Base-by-base conservation (phyloP, 768 basidiomycete genomes). In the Lentinula aciculospora region DNA sequence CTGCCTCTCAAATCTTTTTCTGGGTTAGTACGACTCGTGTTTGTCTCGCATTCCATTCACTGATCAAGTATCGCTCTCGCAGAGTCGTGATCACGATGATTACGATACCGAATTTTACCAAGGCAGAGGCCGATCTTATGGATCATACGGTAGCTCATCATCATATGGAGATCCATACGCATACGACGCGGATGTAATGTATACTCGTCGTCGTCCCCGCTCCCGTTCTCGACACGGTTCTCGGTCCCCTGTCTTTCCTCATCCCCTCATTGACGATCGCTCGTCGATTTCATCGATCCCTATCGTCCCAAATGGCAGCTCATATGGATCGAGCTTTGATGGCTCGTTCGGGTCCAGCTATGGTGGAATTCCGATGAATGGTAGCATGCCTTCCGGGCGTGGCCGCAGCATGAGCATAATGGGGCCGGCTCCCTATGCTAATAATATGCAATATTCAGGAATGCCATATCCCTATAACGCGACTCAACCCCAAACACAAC, bases 1-100 rank as follows among this genome's bases (percentile, higher is more conserved):
- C 87, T 0, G 86, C 84, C 1, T 80, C 81, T 13, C 72, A 76
- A 27, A 78, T 88, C 32, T 86, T 85, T 56, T 76, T 75, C 60
- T 73, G 79, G 68, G 83, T 83, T 34, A 51, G 74, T 64, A 6
- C 44, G 45, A 39, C 23, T 58, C n/a, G 21, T 44, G 32, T 45
- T 51, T 36, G 10, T 25, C 36, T 42, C 36, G 44, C 42, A 15
- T 34, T 32, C 25, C 29, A n/a, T 29, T 21, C 19, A 44, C 29
- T 36, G n/a, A 55, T 37, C 57, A 48, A 54, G 58, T 28, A 60
- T 36, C 56, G 9, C 54, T 28, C 9, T 19, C 31, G 23, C 60
- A 78, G 76, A 68, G 66, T 53, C 67, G 71, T 39, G 70, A 71
- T 54, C 65, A 64, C 48, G 61, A 62, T 15, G 72, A 74, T 29